A percentile compares a stretch with the other conserved stretches of the same genome.
phyloP scores from a whole-genome alignment of 257 asterid genomes.

The Verbena officinalis region DNA sequence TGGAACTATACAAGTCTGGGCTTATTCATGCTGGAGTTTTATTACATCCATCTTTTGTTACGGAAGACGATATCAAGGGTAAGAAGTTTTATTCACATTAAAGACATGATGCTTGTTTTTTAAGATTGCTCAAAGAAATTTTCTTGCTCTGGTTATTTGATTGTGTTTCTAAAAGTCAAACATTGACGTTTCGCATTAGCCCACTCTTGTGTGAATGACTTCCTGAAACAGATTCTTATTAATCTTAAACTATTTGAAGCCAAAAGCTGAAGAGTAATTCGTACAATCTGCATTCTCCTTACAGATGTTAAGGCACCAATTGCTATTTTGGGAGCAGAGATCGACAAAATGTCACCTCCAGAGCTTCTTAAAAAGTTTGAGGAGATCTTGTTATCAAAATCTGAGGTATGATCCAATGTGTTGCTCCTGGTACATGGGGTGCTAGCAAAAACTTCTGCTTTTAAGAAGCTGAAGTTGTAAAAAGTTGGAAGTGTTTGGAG shows the following conservation, averaged over 20 bases:
- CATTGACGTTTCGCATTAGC: too few species aligned
- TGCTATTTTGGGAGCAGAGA: constrained; percentile 66
- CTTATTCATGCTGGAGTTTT: constrained; percentile 60
- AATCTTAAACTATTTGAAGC: too few species aligned
- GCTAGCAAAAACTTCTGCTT: too few species aligned
- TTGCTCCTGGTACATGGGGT: too few species aligned
- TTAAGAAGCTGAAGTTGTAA: too few species aligned
- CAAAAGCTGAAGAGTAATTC: neutral
- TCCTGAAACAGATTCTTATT: too few species aligned
- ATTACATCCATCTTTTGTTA: constrained; percentile 54
- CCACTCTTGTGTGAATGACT: too few species aligned
- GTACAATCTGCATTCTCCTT: constrained; percentile 4
- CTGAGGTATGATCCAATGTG: constrained; percentile 52
- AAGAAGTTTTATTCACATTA: constrained; percentile 1
- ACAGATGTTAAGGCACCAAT: constrained; percentile 58
- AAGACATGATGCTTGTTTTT: constrained; percentile 4
- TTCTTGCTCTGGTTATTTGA: neutral
- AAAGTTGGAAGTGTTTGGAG: too few species aligned
- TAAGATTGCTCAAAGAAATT: neutral
- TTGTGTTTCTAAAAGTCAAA: neutral
- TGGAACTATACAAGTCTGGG: constrained; percentile 43
- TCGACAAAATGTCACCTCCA: constrained; percentile 51
- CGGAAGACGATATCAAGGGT: constrained; percentile 61
- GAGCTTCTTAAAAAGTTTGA: constrained; percentile 52
- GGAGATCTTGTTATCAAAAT: constrained; percentile 49